Conservation (phyloP, 2,329 filamentous ascomycete genomes). For the Botrytis porri region DNA sequence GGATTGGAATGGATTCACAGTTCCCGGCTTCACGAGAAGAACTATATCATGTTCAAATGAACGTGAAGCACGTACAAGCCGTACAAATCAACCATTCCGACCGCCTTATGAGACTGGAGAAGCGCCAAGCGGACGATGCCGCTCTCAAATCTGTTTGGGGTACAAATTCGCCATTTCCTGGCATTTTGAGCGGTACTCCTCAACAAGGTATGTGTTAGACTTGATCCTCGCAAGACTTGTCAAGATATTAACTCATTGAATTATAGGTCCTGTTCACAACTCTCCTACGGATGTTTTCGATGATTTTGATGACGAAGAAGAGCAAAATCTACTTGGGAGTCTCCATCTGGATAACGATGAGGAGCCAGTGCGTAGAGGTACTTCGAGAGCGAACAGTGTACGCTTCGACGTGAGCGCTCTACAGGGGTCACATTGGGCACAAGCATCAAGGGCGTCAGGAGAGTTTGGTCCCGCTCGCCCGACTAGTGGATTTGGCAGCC, state of each 20-base stretch:
- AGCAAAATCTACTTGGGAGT: conserved; percentile 73
- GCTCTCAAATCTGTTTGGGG: conserved; percentile 84
- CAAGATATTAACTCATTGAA: conserved; percentile 28
- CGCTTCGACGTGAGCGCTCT: conserved; percentile 95
- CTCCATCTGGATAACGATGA: conserved; percentile 86
- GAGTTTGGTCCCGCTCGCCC: conserved; percentile 78
- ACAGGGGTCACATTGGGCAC: conserved; percentile 81
- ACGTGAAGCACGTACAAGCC: conserved; percentile 65
- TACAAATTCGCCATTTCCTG: conserved; percentile 89
- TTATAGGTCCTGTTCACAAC: conserved; percentile 71
- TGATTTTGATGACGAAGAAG: conserved; percentile 79
- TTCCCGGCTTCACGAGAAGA: conserved; percentile 60
- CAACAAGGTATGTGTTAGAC: conserved; percentile 71
- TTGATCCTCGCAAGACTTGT: conserved; percentile 4
- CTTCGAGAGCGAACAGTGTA: conserved; percentile 93
- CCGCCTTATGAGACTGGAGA: conserved; percentile 59
- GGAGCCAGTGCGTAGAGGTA: conserved; percentile 77
- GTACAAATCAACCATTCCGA: conserved; percentile 62
- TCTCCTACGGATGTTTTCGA: conserved; percentile 83
- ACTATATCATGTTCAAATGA: conserved; percentile 66
- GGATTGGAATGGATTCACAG: conserved; percentile 60
- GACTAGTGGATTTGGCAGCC: conserved; percentile 72
- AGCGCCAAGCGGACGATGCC: conserved; percentile 65
- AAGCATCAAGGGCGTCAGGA: conserved; percentile 75
- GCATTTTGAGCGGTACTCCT: conserved; percentile 74